Base-by-base conservation (phyloP, 1,284 basidiomycete species). In the Schizophyllum commune region DNA sequence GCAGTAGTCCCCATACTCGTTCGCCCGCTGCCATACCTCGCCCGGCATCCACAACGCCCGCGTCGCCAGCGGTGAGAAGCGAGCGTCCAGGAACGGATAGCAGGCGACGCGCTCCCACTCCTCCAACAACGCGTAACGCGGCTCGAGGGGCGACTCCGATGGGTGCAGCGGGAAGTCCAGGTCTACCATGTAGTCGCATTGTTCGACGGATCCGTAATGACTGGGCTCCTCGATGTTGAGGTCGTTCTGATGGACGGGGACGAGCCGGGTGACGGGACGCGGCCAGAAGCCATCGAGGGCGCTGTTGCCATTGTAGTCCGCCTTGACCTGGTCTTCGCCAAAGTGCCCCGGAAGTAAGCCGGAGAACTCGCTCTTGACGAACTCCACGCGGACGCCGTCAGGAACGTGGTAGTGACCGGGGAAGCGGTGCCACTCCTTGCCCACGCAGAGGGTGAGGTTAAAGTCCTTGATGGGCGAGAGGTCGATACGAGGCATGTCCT, bases 351-450 rank as follows among this genome's bases (percentile, higher is more conserved):
- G 97, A 65, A 99, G 78, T 71, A 95, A 84, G 15, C 95, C 96
- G 62, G 88, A 81, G 68, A 98, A 97, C 60, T 89, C 92, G 73
- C 89, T 94, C 77, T 92, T 89, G 71, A 98, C 78, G 75, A 94
- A 98, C 64, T 90, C 82, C 15, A 96, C 87, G 56, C 86, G 82
- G 61, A 98, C 78, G 17, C 85, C 89, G 60, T 89, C 83, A 1
- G 96, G 95, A 19, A 98, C 82, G 57, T 96, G 83, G 74, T 92
- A 98, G 71, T 91, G 89, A 1, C 91, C 85, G 0, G 96, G 94
- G 79, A 96, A 99, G 15, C 96, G 83, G 71, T 98, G 81, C 97
- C 97, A 99, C 74, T 99, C 96, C 70, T 96, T 93, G 34, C 89
- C 94, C 60, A 92, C 82, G 75, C 97, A 99, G 1, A 99, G 72